Evolutionary conservation across 2,329 filamentous ascomycete species (phyloP), one percentile per base, ranked within the genome.

Genomic region (Pseudogymnoascus sp.): DNA sequence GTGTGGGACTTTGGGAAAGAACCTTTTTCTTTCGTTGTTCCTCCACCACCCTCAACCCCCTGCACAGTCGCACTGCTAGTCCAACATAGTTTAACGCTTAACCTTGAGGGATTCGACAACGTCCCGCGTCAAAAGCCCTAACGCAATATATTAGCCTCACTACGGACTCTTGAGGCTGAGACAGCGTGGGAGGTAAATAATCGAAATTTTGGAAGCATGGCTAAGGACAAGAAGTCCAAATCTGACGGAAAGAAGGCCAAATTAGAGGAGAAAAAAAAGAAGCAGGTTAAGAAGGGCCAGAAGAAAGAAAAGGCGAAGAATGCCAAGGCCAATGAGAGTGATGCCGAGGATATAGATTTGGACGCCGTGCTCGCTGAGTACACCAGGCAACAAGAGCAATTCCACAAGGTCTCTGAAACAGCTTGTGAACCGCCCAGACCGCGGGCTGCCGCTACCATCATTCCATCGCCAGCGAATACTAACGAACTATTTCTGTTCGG

Each of bases 281-380:
- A 95, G 75, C 89, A 94, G 72, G 87, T 88, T 70, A 94, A 89
- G 73, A 96, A 96, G 71, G 86, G 87, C 26, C 90, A 94, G 68
- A 95, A 95, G 73, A 95, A 91, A 73, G 79, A 82, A 67, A 91
- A 92, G 67, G 76, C 72, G 58, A 89, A 88, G 72, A 77, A 79
- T 12, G 82, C 89, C 66, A 85, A 90, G 72, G 72, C 79, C 60
- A 87, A 88, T 26, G 92, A 92, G 72, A 92, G 89, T 70, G 92
- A 96, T 71, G 89, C 82, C 55, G 92, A 97, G 72, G 92, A 96
- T 67, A 85, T 94, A 12, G 94, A 97, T 73, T 82, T 99, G 35
- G 94, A 99, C 70, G 86, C 87, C 48, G 92, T 99, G 45, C 84
- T 99, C 26, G 92, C 92, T 48, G 90, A 95, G 72, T 97, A 95